Base-by-base conservation (phyloP, 495 filamentous ascomycete genomes). In the Penicillium diatomitis region DNA sequence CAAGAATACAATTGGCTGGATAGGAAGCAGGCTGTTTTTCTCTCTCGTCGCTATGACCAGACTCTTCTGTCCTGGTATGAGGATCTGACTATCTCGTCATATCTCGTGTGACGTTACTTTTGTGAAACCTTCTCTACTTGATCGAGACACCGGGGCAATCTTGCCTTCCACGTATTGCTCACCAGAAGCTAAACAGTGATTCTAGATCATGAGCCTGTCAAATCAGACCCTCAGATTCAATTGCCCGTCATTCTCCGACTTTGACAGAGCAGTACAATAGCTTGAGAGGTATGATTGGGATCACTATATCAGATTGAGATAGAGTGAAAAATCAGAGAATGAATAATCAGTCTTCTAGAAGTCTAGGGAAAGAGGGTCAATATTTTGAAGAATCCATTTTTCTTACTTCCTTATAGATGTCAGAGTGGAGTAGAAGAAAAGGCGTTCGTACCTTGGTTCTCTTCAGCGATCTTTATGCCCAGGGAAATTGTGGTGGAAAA, bases 91-190 rank as follows among this genome's bases (percentile, higher is more conserved):
- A 62, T 54, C 58, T 53, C 54, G 62, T 56, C 59, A 62, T 65
- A 46, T 48, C 48, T 50, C 49, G 61, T 65, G 62, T 57, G 62
- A 65, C 62, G 62, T 65, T 63, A 63, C 62, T 48, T 20, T 56
- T 63, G 62, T 65, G 62, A 57, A 65, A 65, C 62, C 53, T 55
- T 32, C 47, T 32, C 50, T 61, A 9, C 29, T 30, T n/a, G 29
- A 42, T 49, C 54, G 61, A 63, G 58, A 61, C 44, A 49, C 60
- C 57, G 51, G 52, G 45, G 34, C 52, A 27, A 33, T 57, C 51
- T 44, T 58, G 52, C 56, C 52, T 61, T 60, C 42, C 44, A 44
- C 46, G 42, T 27, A 20, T 20, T 20, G 20, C 39, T 11, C 38
- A 44, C 44, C 34, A 36, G 10, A 20, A 20, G 20, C 20, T 20